phyloP scores from a whole-genome alignment of 75 land plant genomes.

The Selaginella moellendorffii region DNA sequence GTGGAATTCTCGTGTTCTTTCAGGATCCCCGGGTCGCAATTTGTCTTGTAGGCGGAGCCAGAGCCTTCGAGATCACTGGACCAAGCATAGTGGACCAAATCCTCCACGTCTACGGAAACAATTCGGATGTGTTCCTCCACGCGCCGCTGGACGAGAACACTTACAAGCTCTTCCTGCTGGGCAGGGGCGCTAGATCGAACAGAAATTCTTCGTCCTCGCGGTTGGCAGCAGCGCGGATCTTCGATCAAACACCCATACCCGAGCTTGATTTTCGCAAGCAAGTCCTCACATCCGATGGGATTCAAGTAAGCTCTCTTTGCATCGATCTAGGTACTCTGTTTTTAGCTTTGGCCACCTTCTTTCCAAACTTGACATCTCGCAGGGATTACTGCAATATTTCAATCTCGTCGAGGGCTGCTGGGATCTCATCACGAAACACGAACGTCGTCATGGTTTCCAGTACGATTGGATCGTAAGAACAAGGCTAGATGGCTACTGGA shows the following conservation, averaged over 20 bases:
- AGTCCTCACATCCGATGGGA: not conserved
- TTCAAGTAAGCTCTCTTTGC: not conserved
- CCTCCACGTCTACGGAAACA: not conserved
- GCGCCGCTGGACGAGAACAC: not conserved
- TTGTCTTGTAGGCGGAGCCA: slow-evolving; percentile 3
- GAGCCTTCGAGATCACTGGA: slow-evolving; percentile 4
- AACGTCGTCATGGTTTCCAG: not conserved
- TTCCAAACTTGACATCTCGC: not conserved
- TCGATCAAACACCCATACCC: not conserved
- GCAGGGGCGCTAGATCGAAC: too few relatives aligned
- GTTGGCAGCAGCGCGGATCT: not conserved
- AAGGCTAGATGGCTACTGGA: slow-evolving; percentile 1
- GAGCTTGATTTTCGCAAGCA: not conserved
- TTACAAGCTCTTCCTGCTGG: slow-evolving; percentile 3
- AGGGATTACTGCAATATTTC: slow-evolving; percentile 5
- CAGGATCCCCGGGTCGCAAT: slow-evolving; percentile 1
- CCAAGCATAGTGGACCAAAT: not conserved
- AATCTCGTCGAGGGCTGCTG: slow-evolving; percentile 7
- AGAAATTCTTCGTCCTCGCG: not conserved
- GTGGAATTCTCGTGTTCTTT: too few relatives aligned
- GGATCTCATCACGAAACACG: not conserved
- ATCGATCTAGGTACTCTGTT: not conserved
- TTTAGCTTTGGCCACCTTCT: not conserved
- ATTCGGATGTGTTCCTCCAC: slow-evolving; percentile 1
- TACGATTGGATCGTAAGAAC: slow-evolving; percentile 4